Evolutionary conservation across 1,284 basidiomycete species (phyloP).

Genomic region (Cryptococcus deneoformans): DNA sequence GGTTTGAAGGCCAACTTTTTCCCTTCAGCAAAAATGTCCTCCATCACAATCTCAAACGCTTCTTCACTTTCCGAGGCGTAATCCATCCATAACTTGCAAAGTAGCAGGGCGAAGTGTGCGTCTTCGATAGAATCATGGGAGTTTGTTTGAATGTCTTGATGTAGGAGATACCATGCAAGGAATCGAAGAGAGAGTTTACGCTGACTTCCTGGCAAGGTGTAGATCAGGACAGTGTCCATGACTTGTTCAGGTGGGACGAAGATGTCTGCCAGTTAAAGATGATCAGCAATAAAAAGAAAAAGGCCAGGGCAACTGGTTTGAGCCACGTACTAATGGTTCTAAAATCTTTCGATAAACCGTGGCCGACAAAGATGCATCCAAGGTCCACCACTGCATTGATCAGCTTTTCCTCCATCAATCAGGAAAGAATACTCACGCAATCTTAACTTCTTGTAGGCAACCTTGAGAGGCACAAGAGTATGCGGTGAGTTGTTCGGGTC

Average conservation of each 20-base stretch:
- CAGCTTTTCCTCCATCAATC: slow-evolving; percentile 1
- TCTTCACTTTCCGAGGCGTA: slow-evolving; percentile 66
- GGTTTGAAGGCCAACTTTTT: slow-evolving; percentile 43
- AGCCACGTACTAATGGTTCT: slow-evolving; percentile 84
- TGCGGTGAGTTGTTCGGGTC: slow-evolving; percentile 78
- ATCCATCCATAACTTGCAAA: slow-evolving; percentile 79
- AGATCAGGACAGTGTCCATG: slow-evolving; percentile 94
- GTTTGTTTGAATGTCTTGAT: slow-evolving; percentile 87
- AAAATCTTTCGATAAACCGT: slow-evolving; percentile 99
- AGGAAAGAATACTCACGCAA: slow-evolving; percentile 49
- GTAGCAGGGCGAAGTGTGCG: slow-evolving; percentile 77
- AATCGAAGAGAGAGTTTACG: slow-evolving; percentile 91
- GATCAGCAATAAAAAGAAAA: neutral
- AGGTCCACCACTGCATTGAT: slow-evolving; percentile 69
- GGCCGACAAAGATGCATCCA: slow-evolving; percentile 96
- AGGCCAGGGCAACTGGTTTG: neutral
- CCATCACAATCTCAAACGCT: slow-evolving; percentile 79
- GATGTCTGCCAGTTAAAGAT: slow-evolving; percentile 62
- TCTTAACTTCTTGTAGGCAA: slow-evolving; percentile 97
- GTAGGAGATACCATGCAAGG: slow-evolving; percentile 87
- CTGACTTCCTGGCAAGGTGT: slow-evolving; percentile 75
- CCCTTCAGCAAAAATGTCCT: slow-evolving; percentile 61
- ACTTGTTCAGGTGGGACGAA: slow-evolving; percentile 94
- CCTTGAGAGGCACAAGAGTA: slow-evolving; percentile 90
- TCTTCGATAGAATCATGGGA: slow-evolving; percentile 98